These are phyloP conservation scores for Triadica sebifera DNA, from an alignment of 345 rosid species.

Conservation along the genomic window DNA sequence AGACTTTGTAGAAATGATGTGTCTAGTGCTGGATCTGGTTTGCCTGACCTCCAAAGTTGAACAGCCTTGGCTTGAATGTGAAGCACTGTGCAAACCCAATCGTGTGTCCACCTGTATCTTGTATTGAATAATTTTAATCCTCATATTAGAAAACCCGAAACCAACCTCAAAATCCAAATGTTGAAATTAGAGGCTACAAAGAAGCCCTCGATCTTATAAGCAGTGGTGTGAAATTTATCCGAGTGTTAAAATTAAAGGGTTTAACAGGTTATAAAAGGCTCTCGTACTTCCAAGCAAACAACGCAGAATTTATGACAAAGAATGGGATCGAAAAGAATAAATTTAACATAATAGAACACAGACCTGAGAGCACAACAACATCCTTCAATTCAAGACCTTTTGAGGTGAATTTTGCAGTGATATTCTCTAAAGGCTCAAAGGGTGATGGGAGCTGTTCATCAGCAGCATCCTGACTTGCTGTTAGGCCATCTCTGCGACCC, in stretches of 20 bases:
- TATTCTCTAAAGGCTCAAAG: slow-evolving; percentile 49
- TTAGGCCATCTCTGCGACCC: slow-evolving; percentile 59
- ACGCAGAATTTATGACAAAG: no score
- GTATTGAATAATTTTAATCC: no score
- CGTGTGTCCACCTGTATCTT: slow-evolving; percentile 55
- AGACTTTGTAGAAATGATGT: slow-evolving; percentile 42
- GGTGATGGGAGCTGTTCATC: slow-evolving; percentile 59
- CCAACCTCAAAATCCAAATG: no score
- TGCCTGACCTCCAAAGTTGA: slow-evolving; percentile 52
- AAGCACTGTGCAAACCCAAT: slow-evolving; percentile 72
- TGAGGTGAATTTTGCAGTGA: slow-evolving; percentile 54
- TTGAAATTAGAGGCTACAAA: no score
- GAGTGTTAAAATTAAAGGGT: no score
- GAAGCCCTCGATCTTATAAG: no score
- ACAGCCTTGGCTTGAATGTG: slow-evolving; percentile 63
- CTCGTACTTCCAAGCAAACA: no score
- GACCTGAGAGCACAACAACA: slow-evolving; percentile 68
- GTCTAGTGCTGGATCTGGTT: slow-evolving; percentile 56
- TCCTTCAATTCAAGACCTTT: slow-evolving; percentile 65
- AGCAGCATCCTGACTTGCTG: slow-evolving; percentile 47
- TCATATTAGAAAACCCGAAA: no score
- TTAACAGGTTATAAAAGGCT: no score
- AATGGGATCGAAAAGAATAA: no score
- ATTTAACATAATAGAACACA: not conserved
- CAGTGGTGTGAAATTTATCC: no score